These are phyloP conservation scores for Coniferiporia weirii DNA, from an alignment of 1,284 basidiomycete genomes.

Conservation along the genomic window DNA sequence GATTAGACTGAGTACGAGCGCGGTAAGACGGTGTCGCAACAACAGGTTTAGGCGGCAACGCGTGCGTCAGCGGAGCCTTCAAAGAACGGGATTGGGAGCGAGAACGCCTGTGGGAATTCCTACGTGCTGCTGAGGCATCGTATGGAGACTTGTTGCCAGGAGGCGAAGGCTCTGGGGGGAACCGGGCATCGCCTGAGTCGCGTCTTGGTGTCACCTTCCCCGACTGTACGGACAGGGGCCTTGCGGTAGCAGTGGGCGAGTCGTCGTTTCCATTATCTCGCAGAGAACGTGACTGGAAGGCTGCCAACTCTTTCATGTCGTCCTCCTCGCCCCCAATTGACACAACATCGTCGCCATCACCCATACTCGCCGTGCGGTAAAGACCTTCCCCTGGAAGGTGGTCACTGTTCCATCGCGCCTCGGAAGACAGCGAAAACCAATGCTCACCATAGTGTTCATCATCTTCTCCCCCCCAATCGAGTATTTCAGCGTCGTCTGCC, in stretches of 20 bases:
- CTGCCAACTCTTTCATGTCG: constrained; percentile 38
- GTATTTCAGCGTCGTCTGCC: constrained; percentile 62
- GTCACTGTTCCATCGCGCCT: constrained; percentile 3
- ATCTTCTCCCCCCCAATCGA: constrained; percentile 75
- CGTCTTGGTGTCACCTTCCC: constrained; percentile 1
- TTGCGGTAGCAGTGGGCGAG: not conserved
- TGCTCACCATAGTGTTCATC: constrained; percentile 38
- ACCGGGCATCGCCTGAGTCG: not conserved
- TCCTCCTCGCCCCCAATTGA: constrained; percentile 70
- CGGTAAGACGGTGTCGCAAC: constrained; percentile 49
- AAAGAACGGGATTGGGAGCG: constrained; percentile 28
- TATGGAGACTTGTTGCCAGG: constrained; percentile 1
- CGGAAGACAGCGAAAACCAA: constrained; percentile 12
- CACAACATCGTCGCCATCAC: constrained; percentile 62
- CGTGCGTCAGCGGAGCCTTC: constrained; percentile 40
- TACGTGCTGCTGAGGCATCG: constrained; percentile 18
- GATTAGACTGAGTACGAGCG: constrained; percentile 38
- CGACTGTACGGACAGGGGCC: not conserved
- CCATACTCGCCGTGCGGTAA: constrained; percentile 24
- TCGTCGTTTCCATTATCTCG: constrained; percentile 21
- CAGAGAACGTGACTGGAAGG: constrained; percentile 28
- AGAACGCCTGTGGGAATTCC: constrained; percentile 17
- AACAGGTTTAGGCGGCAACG: constrained; percentile 67
- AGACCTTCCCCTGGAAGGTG: constrained; percentile 20
- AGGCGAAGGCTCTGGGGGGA: not conserved